phyloP scores from a whole-genome alignment of 495 filamentous ascomycete genomes.

The Hyphodiscus hymeniophilus region DNA sequence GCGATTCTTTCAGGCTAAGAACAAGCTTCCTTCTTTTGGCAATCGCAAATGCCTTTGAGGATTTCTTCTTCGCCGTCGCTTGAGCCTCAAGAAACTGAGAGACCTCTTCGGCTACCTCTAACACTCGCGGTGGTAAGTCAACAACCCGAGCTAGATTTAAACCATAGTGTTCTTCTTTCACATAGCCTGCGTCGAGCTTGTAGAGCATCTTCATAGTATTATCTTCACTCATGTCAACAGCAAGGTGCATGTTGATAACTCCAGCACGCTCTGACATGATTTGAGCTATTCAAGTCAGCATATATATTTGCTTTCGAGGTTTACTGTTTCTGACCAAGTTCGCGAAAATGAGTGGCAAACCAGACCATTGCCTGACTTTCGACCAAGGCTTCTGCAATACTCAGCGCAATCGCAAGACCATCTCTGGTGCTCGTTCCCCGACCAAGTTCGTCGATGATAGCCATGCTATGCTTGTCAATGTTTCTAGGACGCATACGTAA shows the following conservation, averaged over 20 bases:
- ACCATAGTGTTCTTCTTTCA: conserved; percentile 69
- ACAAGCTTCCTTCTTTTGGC: conserved; percentile 62
- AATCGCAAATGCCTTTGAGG: conserved; percentile 44
- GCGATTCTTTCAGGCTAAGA: conserved; percentile 62
- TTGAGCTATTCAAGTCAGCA: conserved; percentile 35
- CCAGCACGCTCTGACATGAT: conserved; percentile 66
- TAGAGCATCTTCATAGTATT: conserved; percentile 75
- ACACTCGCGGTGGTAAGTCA: conserved; percentile 57
- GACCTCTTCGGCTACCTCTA: conserved; percentile 60
- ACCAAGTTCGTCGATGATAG: conserved; percentile 89
- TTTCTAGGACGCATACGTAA: conserved; percentile 35
- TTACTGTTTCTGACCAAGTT: conserved; percentile 43
- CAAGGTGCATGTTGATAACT: conserved; percentile 75
- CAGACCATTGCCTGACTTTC: conserved; percentile 69
- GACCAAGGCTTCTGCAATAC: conserved; percentile 79
- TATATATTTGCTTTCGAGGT: not conserved
- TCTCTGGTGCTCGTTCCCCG: conserved; percentile 86
- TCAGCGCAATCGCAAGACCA: conserved; percentile 81
- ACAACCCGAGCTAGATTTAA: conserved; percentile 69
- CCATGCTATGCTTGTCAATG: conserved; percentile 63
- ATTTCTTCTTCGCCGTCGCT: conserved; percentile 43
- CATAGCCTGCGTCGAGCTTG: conserved; percentile 60
- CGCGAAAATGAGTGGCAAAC: conserved; percentile 89
- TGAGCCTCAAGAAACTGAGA: conserved; percentile 49
- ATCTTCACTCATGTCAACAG: conserved; percentile 53